A percentile compares a stretch with the other conserved stretches of the same genome.
phyloP scores from a whole-genome alignment of 2,329 filamentous ascomycete genomes.

The Neodidymelliopsis sp. region DNA sequence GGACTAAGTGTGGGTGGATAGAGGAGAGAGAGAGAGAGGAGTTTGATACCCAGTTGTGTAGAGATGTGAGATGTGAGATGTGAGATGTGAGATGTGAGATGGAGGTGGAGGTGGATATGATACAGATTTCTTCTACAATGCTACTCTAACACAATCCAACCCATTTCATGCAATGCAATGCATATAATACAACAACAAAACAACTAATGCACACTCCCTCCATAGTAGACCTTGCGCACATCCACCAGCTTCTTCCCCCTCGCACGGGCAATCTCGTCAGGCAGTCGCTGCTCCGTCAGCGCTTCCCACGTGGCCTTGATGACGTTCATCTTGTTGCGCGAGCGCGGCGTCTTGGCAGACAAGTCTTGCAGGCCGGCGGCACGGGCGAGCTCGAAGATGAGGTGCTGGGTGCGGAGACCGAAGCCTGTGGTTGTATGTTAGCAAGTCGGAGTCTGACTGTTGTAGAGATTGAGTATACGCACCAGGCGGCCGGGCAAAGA shows the following conservation, averaged over 20 bases:
- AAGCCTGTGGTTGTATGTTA: too few relatives aligned
- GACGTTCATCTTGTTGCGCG: conserved; percentile 96
- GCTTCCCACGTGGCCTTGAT: conserved; percentile 91
- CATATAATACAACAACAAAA: conserved; percentile 21
- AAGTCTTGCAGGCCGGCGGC: conserved; percentile 87
- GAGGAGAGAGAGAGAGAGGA: conserved; percentile 2
- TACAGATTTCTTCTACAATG: conserved; percentile 30
- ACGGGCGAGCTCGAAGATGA: conserved; percentile 94
- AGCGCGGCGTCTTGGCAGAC: conserved; percentile 80
- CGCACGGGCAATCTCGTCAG: conserved; percentile 87
- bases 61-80: background rate
- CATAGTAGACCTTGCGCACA: conserved; percentile 96
- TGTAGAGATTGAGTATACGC: conserved; percentile 51
- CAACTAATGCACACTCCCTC: conserved; percentile 61
- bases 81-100: conserved; percentile 8
- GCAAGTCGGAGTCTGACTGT: background rate
- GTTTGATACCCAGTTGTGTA: background rate
- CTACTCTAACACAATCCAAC: conserved; percentile 6
- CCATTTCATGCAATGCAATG: conserved; percentile 18
- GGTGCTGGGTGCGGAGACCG: conserved; percentile 86
- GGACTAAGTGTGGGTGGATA: conserved; percentile 12
- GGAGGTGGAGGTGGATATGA: conserved; percentile 19
- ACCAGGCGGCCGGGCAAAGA: conserved; percentile 89
- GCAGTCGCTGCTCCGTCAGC: conserved; percentile 81
- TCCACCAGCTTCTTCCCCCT: conserved; percentile 95